A percentile compares a stretch with the other conserved stretches of the same genome.
Conservation (phyloP, 2,329 filamentous ascomycete genomes). For the Microdochium trichocladiopsis region DNA sequence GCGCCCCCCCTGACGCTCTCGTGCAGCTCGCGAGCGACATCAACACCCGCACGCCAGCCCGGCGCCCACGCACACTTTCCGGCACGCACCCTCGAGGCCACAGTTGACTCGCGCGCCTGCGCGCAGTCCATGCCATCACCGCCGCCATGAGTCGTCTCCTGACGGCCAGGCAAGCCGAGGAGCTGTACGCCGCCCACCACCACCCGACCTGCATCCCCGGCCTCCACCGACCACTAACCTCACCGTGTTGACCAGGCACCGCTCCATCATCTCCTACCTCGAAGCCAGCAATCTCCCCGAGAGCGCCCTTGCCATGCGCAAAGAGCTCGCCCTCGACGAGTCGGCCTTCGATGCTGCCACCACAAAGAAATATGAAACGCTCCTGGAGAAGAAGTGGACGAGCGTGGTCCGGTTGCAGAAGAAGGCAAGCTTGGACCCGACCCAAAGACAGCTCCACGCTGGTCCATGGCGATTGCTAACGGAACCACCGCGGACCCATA, state of each 20-base stretch:
- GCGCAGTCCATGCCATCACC: not conserved
- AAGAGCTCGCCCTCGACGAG: conserved; percentile 67
- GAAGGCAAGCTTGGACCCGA: conserved; percentile 53
- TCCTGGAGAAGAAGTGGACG: conserved; percentile 98
- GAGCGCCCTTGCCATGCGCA: conserved; percentile 63
- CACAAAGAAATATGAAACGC: conserved; percentile 86
- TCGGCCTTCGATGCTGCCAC: conserved; percentile 67
- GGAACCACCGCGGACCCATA: too few species aligned
- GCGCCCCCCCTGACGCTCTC: not conserved
- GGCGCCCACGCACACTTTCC: not conserved
- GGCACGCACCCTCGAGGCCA: not conserved
- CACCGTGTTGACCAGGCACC: conserved; percentile 45
- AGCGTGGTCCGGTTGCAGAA: conserved; percentile 91
- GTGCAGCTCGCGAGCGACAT: not conserved
- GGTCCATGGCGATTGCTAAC: too few species aligned
- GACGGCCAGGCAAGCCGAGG: conserved; percentile 22
- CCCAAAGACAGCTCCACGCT: conserved; percentile 3
- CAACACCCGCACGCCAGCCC: not conserved
- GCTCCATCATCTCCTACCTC: conserved; percentile 87
- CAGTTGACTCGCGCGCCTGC: not conserved
- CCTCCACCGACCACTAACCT: not conserved
- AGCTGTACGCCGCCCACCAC: conserved; percentile 15
- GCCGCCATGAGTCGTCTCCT: conserved; percentile 20
- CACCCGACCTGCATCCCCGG: not conserved
- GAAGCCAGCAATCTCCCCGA: conserved; percentile 64